Evolutionary conservation across 2,329 filamentous ascomycete genomes (phyloP), one percentile per base, ranked within the genome.

Genomic region (Dryadomyces quercivorus): DNA sequence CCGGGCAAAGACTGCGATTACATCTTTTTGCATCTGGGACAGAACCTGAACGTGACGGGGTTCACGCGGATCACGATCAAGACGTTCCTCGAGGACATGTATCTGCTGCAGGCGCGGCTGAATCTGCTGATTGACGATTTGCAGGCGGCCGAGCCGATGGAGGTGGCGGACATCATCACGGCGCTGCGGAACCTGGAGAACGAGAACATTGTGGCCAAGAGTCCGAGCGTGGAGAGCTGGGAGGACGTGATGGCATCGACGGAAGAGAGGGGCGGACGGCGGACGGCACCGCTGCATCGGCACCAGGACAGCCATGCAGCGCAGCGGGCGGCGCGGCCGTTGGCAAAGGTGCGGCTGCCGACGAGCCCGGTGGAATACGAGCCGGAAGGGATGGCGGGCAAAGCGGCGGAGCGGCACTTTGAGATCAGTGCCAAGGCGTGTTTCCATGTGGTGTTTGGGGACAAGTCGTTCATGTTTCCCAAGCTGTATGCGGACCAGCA

Each of bases 361-460:
- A 75, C 82, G 1, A 84, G 88, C 53, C 84, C 92, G 2, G 86
- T 96, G 2, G 73, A 86, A 12, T 96, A 92, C 65, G 85, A 89
- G 56, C 93, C 93, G 1, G 80, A 86, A 58, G 88, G 85, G 53
- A 91, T 95, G 80, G 81, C 84, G 52, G 76, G 80, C 59, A 78
- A 85, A 60, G 84, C 85, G 8, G 81, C 87, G 1, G 88, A 95
- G 66, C 82, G 87, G 58, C 80, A 89, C 60, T 95, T 95, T 66
- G 86, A 94, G 60, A 84, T 97, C 57, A 94, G 88, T 59, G 86
- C 93, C 49, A 97, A 98, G 68, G 89, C 88, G 0, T 82, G 95
- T 56, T 98, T 97, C 67, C 92, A 97, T 64, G 88, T 97, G 16
- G 78, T 98, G 52, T 98, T 97, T 68, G 93, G 93, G 42, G 93